A percentile compares a stretch with the other conserved stretches of the same genome.
phyloP scores from a whole-genome alignment of 345 rosid species.

The Rhizophora apiculata region DNA sequence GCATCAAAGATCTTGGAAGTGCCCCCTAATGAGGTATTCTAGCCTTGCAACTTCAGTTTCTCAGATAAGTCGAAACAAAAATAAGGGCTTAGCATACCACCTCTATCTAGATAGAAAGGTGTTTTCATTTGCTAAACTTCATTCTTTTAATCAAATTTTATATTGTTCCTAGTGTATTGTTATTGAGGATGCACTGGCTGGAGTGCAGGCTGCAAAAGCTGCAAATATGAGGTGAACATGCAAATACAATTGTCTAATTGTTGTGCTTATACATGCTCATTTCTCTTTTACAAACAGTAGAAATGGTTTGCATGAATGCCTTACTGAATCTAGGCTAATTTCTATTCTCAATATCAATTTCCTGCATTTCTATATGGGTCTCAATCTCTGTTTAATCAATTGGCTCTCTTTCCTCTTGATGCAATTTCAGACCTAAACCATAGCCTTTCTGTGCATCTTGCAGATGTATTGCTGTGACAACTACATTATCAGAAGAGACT shows the following conservation, averaged over 20 bases:
- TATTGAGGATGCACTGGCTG: constrained; percentile 94
- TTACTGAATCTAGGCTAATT: not conserved
- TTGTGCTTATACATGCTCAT: not conserved
- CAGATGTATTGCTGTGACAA: constrained; percentile 92
- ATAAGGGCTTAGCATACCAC: not conserved
- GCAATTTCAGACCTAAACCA: not conserved
- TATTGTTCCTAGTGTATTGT: constrained; percentile 62
- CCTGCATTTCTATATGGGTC: not conserved
- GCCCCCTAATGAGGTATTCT: constrained; percentile 64
- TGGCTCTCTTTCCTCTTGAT: constrained; percentile 1
- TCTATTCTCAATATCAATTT: constrained; percentile 1
- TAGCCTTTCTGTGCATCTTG: constrained; percentile 26
- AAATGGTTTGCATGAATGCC: constrained; percentile 4
- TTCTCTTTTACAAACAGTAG: constrained; percentile 3
- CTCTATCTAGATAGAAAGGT: too few species aligned
- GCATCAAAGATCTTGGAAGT: constrained; percentile 85
- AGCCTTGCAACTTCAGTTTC: constrained; percentile 5
- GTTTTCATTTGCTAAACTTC: too few species aligned
- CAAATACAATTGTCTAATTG: constrained; percentile 11
- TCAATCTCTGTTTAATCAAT: constrained; percentile 5
- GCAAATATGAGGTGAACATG: constrained; percentile 82
- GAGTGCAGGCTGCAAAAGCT: constrained; percentile 94
- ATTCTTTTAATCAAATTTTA: too few species aligned
- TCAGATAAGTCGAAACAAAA: not conserved
- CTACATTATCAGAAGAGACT: constrained; percentile 66